Conservation (phyloP, 495 filamentous ascomycete genomes). For the Podospora australis region DNA sequence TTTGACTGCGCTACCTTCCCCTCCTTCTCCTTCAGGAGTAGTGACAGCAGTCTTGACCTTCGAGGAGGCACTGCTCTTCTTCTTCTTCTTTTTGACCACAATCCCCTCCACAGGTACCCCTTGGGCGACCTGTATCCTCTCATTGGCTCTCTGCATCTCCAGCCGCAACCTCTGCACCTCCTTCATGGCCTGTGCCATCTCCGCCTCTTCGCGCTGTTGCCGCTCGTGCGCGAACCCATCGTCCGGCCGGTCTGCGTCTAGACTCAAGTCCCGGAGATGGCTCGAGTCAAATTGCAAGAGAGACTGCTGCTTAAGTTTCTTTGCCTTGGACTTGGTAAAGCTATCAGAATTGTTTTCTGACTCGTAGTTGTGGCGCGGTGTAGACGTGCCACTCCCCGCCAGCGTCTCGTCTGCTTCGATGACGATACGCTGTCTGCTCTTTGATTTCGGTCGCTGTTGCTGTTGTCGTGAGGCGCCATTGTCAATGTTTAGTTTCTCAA, state of each 20-base stretch:
- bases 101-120: constrained; percentile 65
- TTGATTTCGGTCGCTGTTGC: constrained; percentile 14
- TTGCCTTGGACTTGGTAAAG: constrained; percentile 30
- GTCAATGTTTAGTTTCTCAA: constrained; percentile 43
- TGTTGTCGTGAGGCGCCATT: constrained; percentile 2
- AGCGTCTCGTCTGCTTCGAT: constrained; percentile 57
- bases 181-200: constrained; percentile 78
- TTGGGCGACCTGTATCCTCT: constrained; percentile 66
- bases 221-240: constrained; percentile 41
- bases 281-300: constrained; percentile 83
- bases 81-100: constrained; percentile 73
- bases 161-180: constrained; percentile 78
- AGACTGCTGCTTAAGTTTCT: constrained; percentile 39
- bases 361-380: constrained; percentile 37
- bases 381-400: constrained; percentile 35
- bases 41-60: constrained; percentile 22
- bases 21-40: constrained; percentile 36
- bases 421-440: constrained; percentile 46
- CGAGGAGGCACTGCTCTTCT: constrained; percentile 33
- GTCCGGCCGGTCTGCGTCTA: constrained; percentile 44
- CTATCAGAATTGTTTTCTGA: constrained; percentile 37
- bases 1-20: constrained; percentile 16
- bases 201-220: constrained; percentile 61
- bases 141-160: constrained; percentile 87
- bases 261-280: constrained; percentile 57